These are phyloP conservation scores for Trametes sanguinea DNA, from an alignment of 768 basidiomycete genomes.

Conservation along the genomic window DNA sequence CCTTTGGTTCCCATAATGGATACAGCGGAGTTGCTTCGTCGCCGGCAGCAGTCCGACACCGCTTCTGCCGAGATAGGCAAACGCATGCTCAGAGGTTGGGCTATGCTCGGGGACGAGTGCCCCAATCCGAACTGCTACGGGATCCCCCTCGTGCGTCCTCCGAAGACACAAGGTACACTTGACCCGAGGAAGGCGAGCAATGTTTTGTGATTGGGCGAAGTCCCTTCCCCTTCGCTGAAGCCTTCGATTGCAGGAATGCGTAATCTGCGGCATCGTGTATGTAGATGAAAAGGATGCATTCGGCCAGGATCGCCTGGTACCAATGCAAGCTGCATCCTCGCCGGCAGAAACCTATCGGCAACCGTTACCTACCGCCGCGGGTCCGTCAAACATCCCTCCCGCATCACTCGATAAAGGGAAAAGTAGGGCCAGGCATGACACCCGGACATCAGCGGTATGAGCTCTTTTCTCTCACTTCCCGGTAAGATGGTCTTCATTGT, in stretches of 20 bases:
- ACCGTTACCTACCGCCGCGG: not conserved
- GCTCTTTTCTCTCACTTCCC: not conserved
- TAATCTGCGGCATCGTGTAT: constrained; percentile 70
- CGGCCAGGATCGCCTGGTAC: constrained; percentile 44
- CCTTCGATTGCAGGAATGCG: constrained; percentile 65
- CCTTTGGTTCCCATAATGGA: constrained; percentile 65
- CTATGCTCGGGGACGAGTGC: constrained; percentile 90
- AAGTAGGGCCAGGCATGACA: not conserved
- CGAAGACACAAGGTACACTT: constrained; percentile 58
- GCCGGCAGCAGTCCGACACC: constrained; percentile 78
- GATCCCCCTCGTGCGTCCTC: constrained; percentile 80
- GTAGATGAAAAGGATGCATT: constrained; percentile 51
- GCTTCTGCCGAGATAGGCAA: constrained; percentile 82
- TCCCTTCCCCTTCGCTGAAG: not conserved
- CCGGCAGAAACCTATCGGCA: constrained; percentile 2
- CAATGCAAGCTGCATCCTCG: constrained; percentile 9
- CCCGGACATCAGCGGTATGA: not conserved
- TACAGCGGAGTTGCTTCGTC: constrained; percentile 61
- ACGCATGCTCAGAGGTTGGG: constrained; percentile 78
- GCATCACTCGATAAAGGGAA: constrained; percentile 10
- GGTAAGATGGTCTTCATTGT: not conserved
- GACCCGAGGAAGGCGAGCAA: constrained; percentile 62
- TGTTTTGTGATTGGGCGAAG: constrained; percentile 18
- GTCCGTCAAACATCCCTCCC: not conserved
- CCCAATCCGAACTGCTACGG: constrained; percentile 69